Conservation (phyloP, 345 rosid species). For the Boechera stricta region DNA sequence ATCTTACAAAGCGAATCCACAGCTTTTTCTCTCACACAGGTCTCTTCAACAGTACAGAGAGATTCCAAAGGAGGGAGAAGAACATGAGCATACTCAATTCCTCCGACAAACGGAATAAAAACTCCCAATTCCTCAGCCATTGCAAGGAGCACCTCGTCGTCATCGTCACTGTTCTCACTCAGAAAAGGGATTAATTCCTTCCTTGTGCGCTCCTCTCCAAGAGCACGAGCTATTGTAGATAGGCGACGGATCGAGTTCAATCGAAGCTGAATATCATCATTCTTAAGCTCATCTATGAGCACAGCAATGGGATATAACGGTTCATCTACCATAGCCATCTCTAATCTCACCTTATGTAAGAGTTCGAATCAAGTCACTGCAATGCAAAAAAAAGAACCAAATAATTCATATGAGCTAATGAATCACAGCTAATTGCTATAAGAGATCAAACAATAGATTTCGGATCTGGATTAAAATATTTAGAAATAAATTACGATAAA, state of each 20-base stretch:
- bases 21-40: constrained; percentile 90
- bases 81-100: constrained; percentile 79
- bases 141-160: constrained; percentile 96
- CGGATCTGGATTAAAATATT: constrained; percentile 29
- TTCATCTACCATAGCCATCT: constrained; percentile 83
- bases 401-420: neutral
- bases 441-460: constrained; percentile 10
- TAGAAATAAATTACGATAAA: constrained; percentile 1
- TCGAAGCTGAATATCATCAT: constrained; percentile 94
- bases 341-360: constrained; percentile 21
- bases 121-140: constrained; percentile 93
- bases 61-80: constrained; percentile 85
- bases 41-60: constrained; percentile 89
- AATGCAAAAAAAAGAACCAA: neutral
- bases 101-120: constrained; percentile 91
- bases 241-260: constrained; percentile 86
- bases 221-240: constrained; percentile 95
- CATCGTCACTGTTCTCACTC: constrained; percentile 94
- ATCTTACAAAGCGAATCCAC: constrained; percentile 84
- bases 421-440: constrained; percentile 3
- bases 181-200: constrained; percentile 90
- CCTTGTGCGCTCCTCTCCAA: constrained; percentile 92
- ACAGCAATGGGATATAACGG: constrained; percentile 91
- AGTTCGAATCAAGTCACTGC: constrained; percentile 35
- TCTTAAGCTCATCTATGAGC: constrained; percentile 89